Evolutionary conservation across 805 yeast genomes (phyloP).

Genomic region (Wickerhamiella qilinensis): DNA sequence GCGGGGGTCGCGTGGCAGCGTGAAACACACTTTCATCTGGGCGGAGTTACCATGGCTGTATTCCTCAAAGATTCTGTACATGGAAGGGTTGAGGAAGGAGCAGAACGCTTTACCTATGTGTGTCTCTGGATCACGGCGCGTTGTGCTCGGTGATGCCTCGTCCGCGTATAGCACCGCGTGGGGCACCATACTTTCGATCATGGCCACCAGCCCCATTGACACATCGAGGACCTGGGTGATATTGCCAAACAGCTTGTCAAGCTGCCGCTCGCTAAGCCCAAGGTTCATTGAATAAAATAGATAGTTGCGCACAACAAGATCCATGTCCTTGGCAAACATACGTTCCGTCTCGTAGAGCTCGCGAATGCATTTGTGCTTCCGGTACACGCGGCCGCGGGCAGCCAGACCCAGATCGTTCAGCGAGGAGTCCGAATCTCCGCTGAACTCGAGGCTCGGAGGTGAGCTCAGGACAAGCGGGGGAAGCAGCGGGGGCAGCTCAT

Average conservation of each 20-base stretch:
- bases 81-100: conserved; percentile 13
- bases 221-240: conserved; percentile 20
- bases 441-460: not conserved
- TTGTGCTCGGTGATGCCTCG: conserved; percentile 6
- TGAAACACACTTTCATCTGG: conserved; percentile 13
- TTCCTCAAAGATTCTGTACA: conserved; percentile 21
- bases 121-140: conserved; percentile 11
- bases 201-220: conserved; percentile 18
- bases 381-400: conserved; percentile 3
- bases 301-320: conserved; percentile 21
- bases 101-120: conserved; percentile 20
- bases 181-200: conserved; percentile 18
- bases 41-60: conserved; percentile 20
- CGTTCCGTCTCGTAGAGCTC: conserved; percentile 26
- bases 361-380: conserved; percentile 19
- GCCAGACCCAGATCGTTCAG: not conserved
- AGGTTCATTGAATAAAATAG: conserved; percentile 15
- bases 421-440: not conserved
- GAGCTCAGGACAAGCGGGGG: conserved; percentile 6
- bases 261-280: conserved; percentile 17
- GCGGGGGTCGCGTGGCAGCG: not conserved
- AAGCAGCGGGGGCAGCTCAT: conserved; percentile 3
- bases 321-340: conserved; percentile 23
- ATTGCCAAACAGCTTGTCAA: conserved; percentile 19
- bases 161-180: conserved; percentile 15